Base-by-base conservation (phyloP, 2,329 filamentous ascomycete genomes). In the Colletotrichum neosansevieriae region DNA sequence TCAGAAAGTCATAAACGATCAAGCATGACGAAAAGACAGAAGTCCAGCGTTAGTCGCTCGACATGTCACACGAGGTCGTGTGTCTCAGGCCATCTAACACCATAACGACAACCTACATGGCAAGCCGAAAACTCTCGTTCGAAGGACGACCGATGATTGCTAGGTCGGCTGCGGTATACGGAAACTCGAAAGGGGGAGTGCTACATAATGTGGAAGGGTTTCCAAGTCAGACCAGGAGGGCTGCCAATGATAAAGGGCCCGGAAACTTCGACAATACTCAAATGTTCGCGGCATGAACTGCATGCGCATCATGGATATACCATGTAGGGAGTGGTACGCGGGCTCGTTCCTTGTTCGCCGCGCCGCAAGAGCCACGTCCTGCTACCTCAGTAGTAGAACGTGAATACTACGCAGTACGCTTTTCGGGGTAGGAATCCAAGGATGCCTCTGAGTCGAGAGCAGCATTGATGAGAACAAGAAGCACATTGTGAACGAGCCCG, bases 271-370 rank as follows among this genome's bases (percentile, higher is more conserved):
- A 54, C 29, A 45, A 47, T 34, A 34, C 47, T 58, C 65, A 64
- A 64, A 58, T 34, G 38, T 36, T 36, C 32, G 45, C 47, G 60
- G 58, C 58, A 34, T 57, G 53, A 67, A 53, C 60, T 58, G 45
- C 51, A 53, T 24, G n/a, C 24, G 17, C 53, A 42, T 40, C 53
- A 58, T 64, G 65, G 47, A 7, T 64, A 53, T 58, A 53, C 60
- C 45, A 64, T 58, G 45, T 21, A 36, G 24, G 24, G 17, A 17
- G 24, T 53, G 21, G 60, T 53, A 53, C 40, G 32, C 57, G 51
- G 58, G 45, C 53, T 51, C 32, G n/a, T 40, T 21, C n/a, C 38
- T 58, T n/a, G 45, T 51, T 64, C 65, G 21, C 44, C 45, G 49
- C 42, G 32, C 29, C 40, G 32, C n/a, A 58, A 45, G 29, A 47